Base-by-base conservation (phyloP, 2,329 filamentous ascomycete species). In the Aspergillus candidus region DNA sequence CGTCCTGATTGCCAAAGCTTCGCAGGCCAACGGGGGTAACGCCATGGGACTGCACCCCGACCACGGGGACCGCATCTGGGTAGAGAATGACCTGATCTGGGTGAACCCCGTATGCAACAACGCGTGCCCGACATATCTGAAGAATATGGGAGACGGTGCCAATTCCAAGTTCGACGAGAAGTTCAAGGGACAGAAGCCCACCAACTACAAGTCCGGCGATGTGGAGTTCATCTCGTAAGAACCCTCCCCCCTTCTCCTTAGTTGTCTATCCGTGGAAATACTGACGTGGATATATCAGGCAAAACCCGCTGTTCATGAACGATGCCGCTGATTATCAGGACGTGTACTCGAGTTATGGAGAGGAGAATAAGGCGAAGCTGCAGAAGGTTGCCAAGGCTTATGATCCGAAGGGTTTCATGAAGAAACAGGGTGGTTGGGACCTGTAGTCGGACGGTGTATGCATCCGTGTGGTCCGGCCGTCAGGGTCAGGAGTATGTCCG, bases 21-120 rank as follows among this genome's bases (percentile, higher is more conserved):
- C 30, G 8, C 30, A 7, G 29, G 43, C 12, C 6, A 37, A 18
- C 14, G 47, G 43, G 1, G 43, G 43, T 3, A 49, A 49, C 32
- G 31, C 47, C 11, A 30, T 49, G 11, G 47, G 47, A 4, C 30
- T 49, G 11, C 13, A 46, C 27, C 47, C 47, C 10, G 17, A 35
- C 4, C 34, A 49, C 18, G 47, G 47, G 0, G 47, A 49, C 22
- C 32, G 44, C 5, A 35, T 49, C 40, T 49, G 43, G 47, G 35
- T 49, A 11, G 47, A 49, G 29, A 46, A 49, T 38, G 37, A 46
- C 14, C 32, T 49, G 5, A 40, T 49, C 27, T 49, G 47, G 47
- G 11, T 35, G 1, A 46, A 49, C 14, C 32, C 35, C 1, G 30
- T 36, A 0, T 49, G 47, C 15, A 38, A 49, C 12, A 35, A 43